Base-by-base conservation (phyloP, 1,284 basidiomycete species). In the Microbotryum silenes-acaulis region DNA sequence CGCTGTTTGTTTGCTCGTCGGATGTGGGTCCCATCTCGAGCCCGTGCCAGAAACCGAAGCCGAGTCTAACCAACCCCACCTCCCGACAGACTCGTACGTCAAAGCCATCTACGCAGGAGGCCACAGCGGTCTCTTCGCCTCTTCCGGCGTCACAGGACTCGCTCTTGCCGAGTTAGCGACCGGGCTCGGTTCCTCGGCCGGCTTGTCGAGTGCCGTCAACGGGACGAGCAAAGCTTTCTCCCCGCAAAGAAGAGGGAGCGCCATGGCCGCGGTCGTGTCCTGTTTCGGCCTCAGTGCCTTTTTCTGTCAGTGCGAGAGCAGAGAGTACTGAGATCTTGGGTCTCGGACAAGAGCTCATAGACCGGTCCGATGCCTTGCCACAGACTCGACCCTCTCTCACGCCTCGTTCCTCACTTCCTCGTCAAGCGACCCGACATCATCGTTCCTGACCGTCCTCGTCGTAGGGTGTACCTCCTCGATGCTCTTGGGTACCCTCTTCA, bases 221-320 rank as follows among this genome's bases (percentile, higher is more conserved):
- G 59, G 58, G 9, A 62, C 60, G 23, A 56, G 60, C 20, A 49
- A 56, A 53, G 54, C 56, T 3, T 67, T 67, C 20, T 31, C 60
- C 12, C 56, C 58, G 18, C 46, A 57, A 29, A 21, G 56, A 3
- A 64, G 75, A 54, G 75, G 74, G 3, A 67, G 73, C 0, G 74
- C 75, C 1, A 75, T 75, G n/a, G 74, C 74, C n/a, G 54, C 72
- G 25, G 75, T 76, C 16, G 64, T 76, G 44, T 70, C 70, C 5
- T 72, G 73, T 7, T 76, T 76, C 55, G 75, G 75, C 2, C 64
- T 76, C 8, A 72, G 70, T 54, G 75, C 75, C 1, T 75, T 75
- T 54, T 69, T 76, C 58, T 76, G 75, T 65, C 71, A 71, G 51
- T 64, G 31, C 12, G n/a, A 25, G 16, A 10, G 20, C 6, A 10